Percentiles rank a stretch among this genome's conserved stretches.
These are phyloP conservation scores for Nitzschia putrida DNA, from an alignment of 108 stramenopile species.

Conservation along the genomic window DNA sequence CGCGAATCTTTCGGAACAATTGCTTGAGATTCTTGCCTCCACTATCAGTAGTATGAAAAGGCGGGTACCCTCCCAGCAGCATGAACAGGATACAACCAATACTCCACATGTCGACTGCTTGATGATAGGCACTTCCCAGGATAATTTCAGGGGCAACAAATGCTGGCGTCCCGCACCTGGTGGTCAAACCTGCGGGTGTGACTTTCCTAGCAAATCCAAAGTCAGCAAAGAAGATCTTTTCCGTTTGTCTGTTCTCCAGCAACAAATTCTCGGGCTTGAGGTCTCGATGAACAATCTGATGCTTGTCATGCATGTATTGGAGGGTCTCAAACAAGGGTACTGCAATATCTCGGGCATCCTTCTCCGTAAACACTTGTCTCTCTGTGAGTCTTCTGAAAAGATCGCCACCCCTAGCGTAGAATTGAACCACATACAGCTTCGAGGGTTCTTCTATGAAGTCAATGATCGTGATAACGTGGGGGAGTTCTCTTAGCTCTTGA, in stretches of 20 bases:
- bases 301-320: constrained; percentile 65
- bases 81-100: constrained; percentile 90
- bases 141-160: constrained; percentile 93
- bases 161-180: constrained; percentile 87
- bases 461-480: constrained; percentile 67
- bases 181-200: constrained; percentile 59
- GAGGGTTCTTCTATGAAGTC: constrained; percentile 75
- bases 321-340: constrained; percentile 64
- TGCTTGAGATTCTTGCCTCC: constrained; percentile 61
- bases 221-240: constrained; percentile 78
- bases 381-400: constrained; percentile 87
- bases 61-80: constrained; percentile 76
- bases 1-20: constrained; percentile 63
- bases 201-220: constrained; percentile 91
- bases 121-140: constrained; percentile 62
- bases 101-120: constrained; percentile 90
- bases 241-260: constrained; percentile 42
- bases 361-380: constrained; percentile 77
- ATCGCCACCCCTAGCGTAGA: constrained; percentile 87
- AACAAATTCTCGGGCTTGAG: constrained; percentile 89
- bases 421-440: constrained; percentile 80
- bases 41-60: constrained; percentile 41
- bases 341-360: constrained; percentile 80
- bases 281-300: constrained; percentile 90
- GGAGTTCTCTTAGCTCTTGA: constrained; percentile 36